These are phyloP conservation scores for Trifolium pratense DNA, from an alignment of 306 rosid genomes.

Conservation along the genomic window DNA sequence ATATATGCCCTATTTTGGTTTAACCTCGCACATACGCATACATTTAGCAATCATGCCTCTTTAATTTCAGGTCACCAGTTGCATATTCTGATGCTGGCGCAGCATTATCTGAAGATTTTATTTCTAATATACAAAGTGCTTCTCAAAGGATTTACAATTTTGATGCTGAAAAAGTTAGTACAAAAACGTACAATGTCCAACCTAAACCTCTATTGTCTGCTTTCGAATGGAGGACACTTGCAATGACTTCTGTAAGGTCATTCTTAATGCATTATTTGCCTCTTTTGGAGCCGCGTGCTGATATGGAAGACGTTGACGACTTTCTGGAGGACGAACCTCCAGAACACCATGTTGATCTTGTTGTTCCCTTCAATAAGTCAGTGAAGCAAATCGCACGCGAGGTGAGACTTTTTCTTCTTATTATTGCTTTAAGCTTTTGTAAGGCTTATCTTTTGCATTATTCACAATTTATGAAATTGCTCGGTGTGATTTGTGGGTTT, in stretches of 20 bases:
- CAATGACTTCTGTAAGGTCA: slow-evolving; percentile 72
- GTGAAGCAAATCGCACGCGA: slow-evolving; percentile 85
- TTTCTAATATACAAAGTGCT: slow-evolving; percentile 55
- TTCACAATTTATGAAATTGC: slow-evolving; percentile 18
- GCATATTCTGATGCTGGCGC: slow-evolving; percentile 85
- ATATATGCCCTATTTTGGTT: slow-evolving; percentile 29
- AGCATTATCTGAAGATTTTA: slow-evolving; percentile 60
- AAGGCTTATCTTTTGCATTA: slow-evolving; percentile 8
- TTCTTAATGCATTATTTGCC: slow-evolving; percentile 78
- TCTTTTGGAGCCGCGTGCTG: slow-evolving; percentile 79
- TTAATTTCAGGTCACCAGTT: slow-evolving; percentile 67
- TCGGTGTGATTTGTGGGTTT: slow-evolving; percentile 4
- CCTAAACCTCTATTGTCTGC: slow-evolving; percentile 85
- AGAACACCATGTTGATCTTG: slow-evolving; percentile 48
- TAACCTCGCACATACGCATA: slow-evolving; percentile 1
- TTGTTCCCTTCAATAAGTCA: slow-evolving; percentile 80
- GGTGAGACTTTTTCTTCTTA: slow-evolving; percentile 49
- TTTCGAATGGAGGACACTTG: slow-evolving; percentile 61
- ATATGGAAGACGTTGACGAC: slow-evolving; percentile 75
- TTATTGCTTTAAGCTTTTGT: slow-evolving; percentile 16
- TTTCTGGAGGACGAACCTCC: slow-evolving; percentile 58
- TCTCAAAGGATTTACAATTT: slow-evolving; percentile 45
- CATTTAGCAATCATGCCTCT: slow-evolving; percentile 42
- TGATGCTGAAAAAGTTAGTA: slow-evolving; percentile 53
- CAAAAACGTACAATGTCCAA: slow-evolving; percentile 73